A percentile compares a stretch with the other conserved stretches of the same genome.
Conservation (phyloP, 768 basidiomycete genomes). For the Suillus paluster region DNA sequence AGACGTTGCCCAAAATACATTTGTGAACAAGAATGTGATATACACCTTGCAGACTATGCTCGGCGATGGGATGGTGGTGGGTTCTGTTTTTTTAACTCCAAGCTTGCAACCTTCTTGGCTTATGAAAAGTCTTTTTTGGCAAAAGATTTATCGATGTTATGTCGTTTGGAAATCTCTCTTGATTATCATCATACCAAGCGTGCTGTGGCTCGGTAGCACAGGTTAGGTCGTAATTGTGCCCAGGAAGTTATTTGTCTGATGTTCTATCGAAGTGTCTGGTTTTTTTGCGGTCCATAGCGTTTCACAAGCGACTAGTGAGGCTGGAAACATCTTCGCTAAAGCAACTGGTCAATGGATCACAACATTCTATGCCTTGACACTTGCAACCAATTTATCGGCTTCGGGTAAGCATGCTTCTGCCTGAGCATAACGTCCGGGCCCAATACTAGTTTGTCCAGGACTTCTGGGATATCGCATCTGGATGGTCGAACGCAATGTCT, state of each 20-base stretch:
- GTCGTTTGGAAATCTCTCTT: constrained; percentile 15
- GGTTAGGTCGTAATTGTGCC: constrained; percentile 6
- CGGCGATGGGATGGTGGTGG: constrained; percentile 10
- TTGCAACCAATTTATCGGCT: constrained; percentile 8
- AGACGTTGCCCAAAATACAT: constrained; percentile 23
- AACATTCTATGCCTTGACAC: constrained; percentile 2
- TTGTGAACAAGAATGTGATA: constrained; percentile 27
- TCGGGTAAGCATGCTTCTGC: constrained; percentile 6
- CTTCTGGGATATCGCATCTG: constrained; percentile 14
- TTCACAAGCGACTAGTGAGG: constrained; percentile 6
- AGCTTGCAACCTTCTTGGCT: background rate
- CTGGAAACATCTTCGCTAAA: constrained; percentile 4
- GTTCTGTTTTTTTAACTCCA: background rate
- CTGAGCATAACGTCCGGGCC: background rate
- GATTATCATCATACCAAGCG: constrained; percentile 12
- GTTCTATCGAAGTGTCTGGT: background rate
- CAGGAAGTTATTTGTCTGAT: background rate
- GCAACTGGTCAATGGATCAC: constrained; percentile 7
- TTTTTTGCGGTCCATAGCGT: constrained; percentile 4
- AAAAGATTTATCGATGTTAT: constrained; percentile 21
- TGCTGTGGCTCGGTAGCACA: constrained; percentile 11
- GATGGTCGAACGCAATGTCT: constrained; percentile 4
- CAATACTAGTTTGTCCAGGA: background rate
- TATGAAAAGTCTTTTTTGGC: background rate
- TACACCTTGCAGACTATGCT: constrained; percentile 17